Conservation (phyloP, 768 basidiomycete genomes). For the Russula compacta region DNA sequence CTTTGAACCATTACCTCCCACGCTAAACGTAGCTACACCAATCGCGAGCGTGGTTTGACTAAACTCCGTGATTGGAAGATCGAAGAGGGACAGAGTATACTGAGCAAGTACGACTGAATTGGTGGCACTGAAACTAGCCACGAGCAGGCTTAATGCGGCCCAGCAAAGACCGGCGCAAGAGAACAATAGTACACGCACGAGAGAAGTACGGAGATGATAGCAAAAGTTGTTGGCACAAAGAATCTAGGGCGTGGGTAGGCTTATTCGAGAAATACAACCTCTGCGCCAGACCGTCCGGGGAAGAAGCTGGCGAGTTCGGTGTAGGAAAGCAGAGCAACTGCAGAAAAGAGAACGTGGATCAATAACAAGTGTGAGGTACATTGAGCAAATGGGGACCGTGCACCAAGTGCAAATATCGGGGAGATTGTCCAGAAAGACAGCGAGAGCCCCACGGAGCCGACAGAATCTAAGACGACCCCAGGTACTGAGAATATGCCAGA, state of each 20-base stretch:
- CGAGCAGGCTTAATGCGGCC: not conserved
- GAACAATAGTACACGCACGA: slow-evolving; percentile 21
- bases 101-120: slow-evolving; percentile 25
- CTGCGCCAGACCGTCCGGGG: slow-evolving; percentile 41
- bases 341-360: not conserved
- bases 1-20: slow-evolving; percentile 15
- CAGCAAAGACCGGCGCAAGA: not conserved
- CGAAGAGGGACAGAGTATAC: slow-evolving; percentile 21
- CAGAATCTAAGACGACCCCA: slow-evolving; percentile 22
- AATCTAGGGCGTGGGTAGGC: slow-evolving; percentile 36
- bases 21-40: slow-evolving; percentile 21
- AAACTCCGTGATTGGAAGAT: slow-evolving; percentile 18
- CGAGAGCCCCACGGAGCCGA: slow-evolving; percentile 24
- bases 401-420: slow-evolving; percentile 21
- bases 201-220: slow-evolving; percentile 27
- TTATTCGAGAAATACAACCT: slow-evolving; percentile 39
- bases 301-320: slow-evolving; percentile 40
- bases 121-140: slow-evolving; percentile 18
- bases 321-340: slow-evolving; percentile 22
- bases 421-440: slow-evolving; percentile 26
- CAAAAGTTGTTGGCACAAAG: slow-evolving; percentile 36
- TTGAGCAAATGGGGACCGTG: not conserved
- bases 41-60: slow-evolving; percentile 22
- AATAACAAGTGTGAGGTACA: not conserved
- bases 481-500: slow-evolving; percentile 28